Evolutionary conservation across 176 grass and related monocot species (phyloP).

Genomic region (Otatea glauca): DNA sequence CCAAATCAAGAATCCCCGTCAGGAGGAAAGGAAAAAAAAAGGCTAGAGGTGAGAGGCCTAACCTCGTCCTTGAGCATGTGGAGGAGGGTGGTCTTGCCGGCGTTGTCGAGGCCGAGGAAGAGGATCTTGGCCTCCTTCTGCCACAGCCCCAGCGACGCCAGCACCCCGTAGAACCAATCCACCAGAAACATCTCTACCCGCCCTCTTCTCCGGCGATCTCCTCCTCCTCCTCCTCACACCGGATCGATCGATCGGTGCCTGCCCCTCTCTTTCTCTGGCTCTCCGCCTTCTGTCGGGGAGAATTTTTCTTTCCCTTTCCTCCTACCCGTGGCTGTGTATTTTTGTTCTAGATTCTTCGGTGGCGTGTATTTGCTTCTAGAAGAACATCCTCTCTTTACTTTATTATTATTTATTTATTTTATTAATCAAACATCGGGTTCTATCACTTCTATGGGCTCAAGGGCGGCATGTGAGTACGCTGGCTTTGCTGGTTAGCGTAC

Average conservation of each 20-base stretch:
- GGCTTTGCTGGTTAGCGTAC: not conserved
- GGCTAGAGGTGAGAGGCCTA: too few species aligned
- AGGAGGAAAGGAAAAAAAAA: too few species aligned
- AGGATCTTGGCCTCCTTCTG: slow-evolving; percentile 61
- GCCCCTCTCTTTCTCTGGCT: not conserved
- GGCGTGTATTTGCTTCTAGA: slow-evolving; percentile 34
- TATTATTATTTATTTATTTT: too few species aligned
- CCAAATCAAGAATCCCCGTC: not conserved
- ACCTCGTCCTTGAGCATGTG: slow-evolving; percentile 74
- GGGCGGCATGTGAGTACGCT: too few species aligned
- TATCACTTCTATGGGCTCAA: too few species aligned
- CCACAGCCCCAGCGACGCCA: slow-evolving; percentile 66
- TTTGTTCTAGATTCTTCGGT: slow-evolving; percentile 53
- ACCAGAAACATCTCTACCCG: slow-evolving; percentile 52
- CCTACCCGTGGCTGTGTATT: not conserved
- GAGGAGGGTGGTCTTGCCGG: slow-evolving; percentile 65
- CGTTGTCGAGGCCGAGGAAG: slow-evolving; percentile 70
- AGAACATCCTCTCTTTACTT: not conserved
- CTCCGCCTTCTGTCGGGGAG: not conserved
- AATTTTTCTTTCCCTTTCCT: slow-evolving; percentile 17
- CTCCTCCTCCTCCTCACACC: slow-evolving; percentile 25
- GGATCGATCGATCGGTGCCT: slow-evolving; percentile 1
- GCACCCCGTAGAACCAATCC: slow-evolving; percentile 68
- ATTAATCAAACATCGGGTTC: too few species aligned
- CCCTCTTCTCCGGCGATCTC: slow-evolving; percentile 23